Percentiles rank a stretch among this genome's conserved stretches.
phyloP scores from a whole-genome alignment of 2,329 filamentous ascomycete genomes.

The Alternaria panax region DNA sequence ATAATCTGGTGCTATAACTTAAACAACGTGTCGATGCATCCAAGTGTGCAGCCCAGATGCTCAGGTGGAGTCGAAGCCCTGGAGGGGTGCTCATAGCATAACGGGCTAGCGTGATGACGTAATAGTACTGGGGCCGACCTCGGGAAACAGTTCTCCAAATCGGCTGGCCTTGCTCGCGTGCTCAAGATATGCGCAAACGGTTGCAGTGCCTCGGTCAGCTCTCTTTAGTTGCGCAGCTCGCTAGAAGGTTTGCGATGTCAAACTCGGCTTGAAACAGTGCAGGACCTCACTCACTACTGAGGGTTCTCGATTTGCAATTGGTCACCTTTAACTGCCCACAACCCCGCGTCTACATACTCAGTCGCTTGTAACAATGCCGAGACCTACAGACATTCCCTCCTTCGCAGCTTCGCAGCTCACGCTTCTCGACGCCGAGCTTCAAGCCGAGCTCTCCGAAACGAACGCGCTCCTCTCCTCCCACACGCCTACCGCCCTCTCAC shows the following conservation, averaged over 20 bases:
- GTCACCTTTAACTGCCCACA: background rate
- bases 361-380: constrained; percentile 28
- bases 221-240: background rate
- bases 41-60: no score
- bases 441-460: constrained; percentile 75
- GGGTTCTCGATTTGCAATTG: background rate
- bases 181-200: background rate
- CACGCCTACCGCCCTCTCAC: constrained; percentile 73
- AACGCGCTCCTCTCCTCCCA: constrained; percentile 70
- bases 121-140: background rate
- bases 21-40: no score
- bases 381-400: constrained; percentile 63
- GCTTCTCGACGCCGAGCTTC: constrained; percentile 74
- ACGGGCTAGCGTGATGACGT: background rate
- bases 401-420: constrained; percentile 76
- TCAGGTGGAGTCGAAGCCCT: no score
- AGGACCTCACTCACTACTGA: background rate
- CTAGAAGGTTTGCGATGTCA: background rate
- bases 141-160: background rate
- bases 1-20: no score
- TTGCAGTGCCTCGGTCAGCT: background rate
- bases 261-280: background rate
- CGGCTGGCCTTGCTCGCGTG: background rate
- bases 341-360: background rate
- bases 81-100: no score